A percentile compares a stretch with the other conserved stretches of the same genome.
phyloP scores from a whole-genome alignment of 257 asterid species.

The Solanum sejunctum region DNA sequence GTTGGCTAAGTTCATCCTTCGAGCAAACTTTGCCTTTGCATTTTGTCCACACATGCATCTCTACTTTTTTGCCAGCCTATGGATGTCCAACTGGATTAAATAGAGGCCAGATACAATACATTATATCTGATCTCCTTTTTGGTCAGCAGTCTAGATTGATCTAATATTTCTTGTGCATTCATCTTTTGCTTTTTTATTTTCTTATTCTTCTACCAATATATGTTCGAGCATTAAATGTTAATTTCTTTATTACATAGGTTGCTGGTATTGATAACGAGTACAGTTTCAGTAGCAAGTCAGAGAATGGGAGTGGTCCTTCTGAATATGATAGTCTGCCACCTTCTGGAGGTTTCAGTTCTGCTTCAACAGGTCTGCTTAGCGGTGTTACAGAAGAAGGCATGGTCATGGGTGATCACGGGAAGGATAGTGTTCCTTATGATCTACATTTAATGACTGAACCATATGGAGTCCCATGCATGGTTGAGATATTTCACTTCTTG shows the following conservation, averaged over 20 bases:
- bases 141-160: neutral
- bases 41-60: neutral
- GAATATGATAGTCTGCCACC: constrained; percentile 44
- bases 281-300: constrained; percentile 41
- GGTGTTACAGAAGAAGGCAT: constrained; percentile 46
- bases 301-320: constrained; percentile 53
- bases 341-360: constrained; percentile 39
- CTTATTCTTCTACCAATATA: neutral
- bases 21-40: neutral
- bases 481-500: constrained; percentile 85
- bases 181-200: neutral
- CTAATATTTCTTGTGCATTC: neutral
- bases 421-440: constrained; percentile 70
- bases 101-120: neutral
- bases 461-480: constrained; percentile 93
- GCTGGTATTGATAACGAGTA: constrained; percentile 39
- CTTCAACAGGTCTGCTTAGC: constrained; percentile 33
- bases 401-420: constrained; percentile 41
- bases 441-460: constrained; percentile 78
- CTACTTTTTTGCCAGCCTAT: neutral
- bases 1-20: neutral
- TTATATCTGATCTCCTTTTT: neutral
- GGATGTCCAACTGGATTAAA: neutral
- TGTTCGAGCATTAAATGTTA: neutral
- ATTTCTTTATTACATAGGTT: constrained; percentile 29